Evolutionary conservation across 2,329 filamentous ascomycete genomes (phyloP), one percentile per base, ranked within the genome.

Genomic region (Botrytis porri): DNA sequence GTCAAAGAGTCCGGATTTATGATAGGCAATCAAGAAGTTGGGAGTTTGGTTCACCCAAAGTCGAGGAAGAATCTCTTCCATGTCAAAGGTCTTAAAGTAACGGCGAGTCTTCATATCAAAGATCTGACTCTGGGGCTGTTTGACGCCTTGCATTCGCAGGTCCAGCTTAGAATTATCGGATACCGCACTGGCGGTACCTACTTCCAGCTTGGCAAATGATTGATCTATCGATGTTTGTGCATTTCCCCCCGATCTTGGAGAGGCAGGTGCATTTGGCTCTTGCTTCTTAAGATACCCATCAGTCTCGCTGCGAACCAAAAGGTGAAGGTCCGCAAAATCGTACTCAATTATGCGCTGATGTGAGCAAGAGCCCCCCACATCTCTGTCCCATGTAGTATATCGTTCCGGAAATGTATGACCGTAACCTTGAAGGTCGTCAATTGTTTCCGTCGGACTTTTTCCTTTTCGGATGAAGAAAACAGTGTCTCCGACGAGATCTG

Each of bases 321-420:
- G 84, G 0, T 81, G 80, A 18, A 90, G 77, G 1, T 83, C 86
- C 0, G 83, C 88, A 76, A 93, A 88, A 0, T 81, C 74, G 74
- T 92, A 93, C 4, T 81, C 80, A 1, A 93, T 77, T 12, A 93
- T 77, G 2, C 90, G 84, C 77, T 93, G 90, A 74, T 93, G 89
- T 0, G 88, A 88, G 1, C 81, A 81, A 0, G 90, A 92, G 0
- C 84, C 83, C 63, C 83, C 84, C 0, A 89, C 86, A 0, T 84
- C 84, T 0, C 76, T 18, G 16, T 87, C 86, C 90, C 90, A 93
- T 0, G 84, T 88, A 0, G 91, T 93, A 77, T 92, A 90, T 1
- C 84, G 84, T 65, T 92, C 88, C 0, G 88, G 89, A 75, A 93
- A 93, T 0, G 88, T 85, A 76, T 93, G 90, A 0, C 90, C 90